These are phyloP conservation scores for Kernera saxatilis DNA, from an alignment of 345 rosid species.

Conservation along the genomic window DNA sequence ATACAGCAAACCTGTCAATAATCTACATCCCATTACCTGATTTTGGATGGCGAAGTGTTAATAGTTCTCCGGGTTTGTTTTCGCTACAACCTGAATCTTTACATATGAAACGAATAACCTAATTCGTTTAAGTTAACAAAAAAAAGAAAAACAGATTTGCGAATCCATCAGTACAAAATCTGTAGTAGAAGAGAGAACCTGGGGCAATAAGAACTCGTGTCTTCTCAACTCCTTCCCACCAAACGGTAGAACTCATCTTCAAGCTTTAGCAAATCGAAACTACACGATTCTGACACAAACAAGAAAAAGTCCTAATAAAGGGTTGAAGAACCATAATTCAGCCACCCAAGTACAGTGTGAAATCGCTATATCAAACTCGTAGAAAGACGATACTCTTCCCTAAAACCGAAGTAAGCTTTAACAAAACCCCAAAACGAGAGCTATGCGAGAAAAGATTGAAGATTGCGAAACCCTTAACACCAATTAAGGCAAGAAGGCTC, in stretches of 20 bases:
- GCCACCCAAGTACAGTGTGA: not conserved
- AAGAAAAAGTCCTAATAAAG: not conserved
- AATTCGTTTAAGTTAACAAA: not conserved
- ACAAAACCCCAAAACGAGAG: not conserved
- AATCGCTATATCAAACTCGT: not conserved
- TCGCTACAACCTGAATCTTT: slow-evolving; percentile 33
- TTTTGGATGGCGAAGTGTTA: slow-evolving; percentile 79
- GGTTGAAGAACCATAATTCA: not conserved
- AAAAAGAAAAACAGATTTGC: not conserved
- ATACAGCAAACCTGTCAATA: not conserved
- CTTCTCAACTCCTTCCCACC: slow-evolving; percentile 40
- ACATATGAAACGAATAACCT: not conserved
- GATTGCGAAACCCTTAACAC: not conserved
- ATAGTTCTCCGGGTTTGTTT: slow-evolving; percentile 35
- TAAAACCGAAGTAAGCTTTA: not conserved
- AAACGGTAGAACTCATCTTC: slow-evolving; percentile 25
- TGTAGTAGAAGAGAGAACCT: slow-evolving; percentile 8
- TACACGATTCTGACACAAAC: not conserved
- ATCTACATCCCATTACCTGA: slow-evolving; percentile 45
- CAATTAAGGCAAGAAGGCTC: not conserved
- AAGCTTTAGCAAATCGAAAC: not conserved
- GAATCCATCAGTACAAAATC: not conserved
- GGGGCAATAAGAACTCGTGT: slow-evolving; percentile 38
- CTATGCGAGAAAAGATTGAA: not conserved
- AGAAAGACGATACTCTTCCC: not conserved